Percentiles rank a stretch among this genome's conserved stretches.
These are phyloP conservation scores for Boletus pseudopeckii DNA, from an alignment of 768 basidiomycete genomes.

Conservation along the genomic window DNA sequence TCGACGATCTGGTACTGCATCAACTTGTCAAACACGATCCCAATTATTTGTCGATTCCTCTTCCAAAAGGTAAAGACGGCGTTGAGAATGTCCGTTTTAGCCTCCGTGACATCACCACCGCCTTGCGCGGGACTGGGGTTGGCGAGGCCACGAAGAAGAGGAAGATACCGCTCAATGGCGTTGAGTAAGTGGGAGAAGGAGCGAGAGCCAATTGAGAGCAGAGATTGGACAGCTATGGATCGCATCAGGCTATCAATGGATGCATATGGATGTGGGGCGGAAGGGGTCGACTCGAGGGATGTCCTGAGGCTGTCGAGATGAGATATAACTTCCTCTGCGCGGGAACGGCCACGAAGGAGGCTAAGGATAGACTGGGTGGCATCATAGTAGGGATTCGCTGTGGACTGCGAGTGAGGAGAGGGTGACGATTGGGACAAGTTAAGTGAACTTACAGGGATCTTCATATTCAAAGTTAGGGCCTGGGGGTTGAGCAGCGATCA, in stretches of 20 bases:
- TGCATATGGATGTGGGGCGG: conserved; percentile 47
- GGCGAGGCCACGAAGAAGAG: conserved; percentile 64
- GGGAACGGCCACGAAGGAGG: conserved; percentile 77
- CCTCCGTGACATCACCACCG: conserved; percentile 45
- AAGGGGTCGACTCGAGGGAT: conserved; percentile 53
- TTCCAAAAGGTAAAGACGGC: conserved; percentile 80
- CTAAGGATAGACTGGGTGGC: conserved; percentile 73
- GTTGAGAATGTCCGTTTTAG: conserved; percentile 67
- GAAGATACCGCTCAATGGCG: conserved; percentile 92
- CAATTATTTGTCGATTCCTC: conserved; percentile 79
- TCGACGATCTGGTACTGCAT: conserved; percentile 99
- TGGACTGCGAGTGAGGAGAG: not conserved
- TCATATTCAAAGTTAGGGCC: conserved; percentile 83
- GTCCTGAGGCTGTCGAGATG: conserved; percentile 70
- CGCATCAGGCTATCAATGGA: conserved; percentile 68
- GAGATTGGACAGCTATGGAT: conserved; percentile 80
- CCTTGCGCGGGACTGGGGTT: conserved; percentile 10
- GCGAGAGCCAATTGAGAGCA: conserved; percentile 87
- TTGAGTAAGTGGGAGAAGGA: conserved; percentile 98
- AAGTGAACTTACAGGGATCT: conserved; percentile 54
- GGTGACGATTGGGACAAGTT: not conserved
- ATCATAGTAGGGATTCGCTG: conserved; percentile 78
- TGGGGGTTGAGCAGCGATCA: conserved; percentile 69
- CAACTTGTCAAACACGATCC: conserved; percentile 94
- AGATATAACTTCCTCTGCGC: conserved; percentile 73